Evolutionary conservation across 1,139 yeast genomes (phyloP), one percentile per base, ranked within the genome.

Genomic region (Kodamaea derodonti): DNA sequence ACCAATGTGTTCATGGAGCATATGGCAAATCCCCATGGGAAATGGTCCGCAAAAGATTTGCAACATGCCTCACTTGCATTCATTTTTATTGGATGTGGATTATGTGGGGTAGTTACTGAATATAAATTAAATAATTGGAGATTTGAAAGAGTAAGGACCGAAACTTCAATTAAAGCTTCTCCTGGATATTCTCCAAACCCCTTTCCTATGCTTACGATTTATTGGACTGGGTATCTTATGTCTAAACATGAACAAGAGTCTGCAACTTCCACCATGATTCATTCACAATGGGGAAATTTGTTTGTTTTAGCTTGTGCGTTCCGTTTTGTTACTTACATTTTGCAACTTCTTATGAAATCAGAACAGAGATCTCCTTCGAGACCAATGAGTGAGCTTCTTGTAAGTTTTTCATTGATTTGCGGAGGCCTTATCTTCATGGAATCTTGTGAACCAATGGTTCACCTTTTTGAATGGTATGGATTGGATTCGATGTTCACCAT

Each of bases 171-270:
- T 10, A 67, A 66, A 40, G 83, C 80, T 6, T 56, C 80, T 1
- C 88, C 90, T 1, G 94, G 94, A 1, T 84, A 67, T 52, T 78
- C 87, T 3, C 88, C 90, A 33, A 92, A 92, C 54, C 97, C 97
- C 14, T 86, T 92, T 75, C 97, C 98, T 2, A 78, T 87, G 2
- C 74, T 92, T 45, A 87, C 95, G 9, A 84, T 92, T 26, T 92
- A 85, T 60, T 92, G 97, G 95, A 92, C 97, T 1, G 98, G 98
- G 17, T 71, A 83, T n/a, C 69, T 92, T 43, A 92, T 92, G 98
- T 87, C 97, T 2, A 86, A 83, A 58, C 98, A 92, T 59, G 80
- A 79, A 32, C 98, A 92, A 60, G 86, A 90, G 3, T 80, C 92
- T 0, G 66, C 58, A 31, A 71, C 84, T 23, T 80, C 96, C 2